Evolutionary conservation across 345 rosid species (phyloP).

Genomic region (Salix caprea): DNA sequence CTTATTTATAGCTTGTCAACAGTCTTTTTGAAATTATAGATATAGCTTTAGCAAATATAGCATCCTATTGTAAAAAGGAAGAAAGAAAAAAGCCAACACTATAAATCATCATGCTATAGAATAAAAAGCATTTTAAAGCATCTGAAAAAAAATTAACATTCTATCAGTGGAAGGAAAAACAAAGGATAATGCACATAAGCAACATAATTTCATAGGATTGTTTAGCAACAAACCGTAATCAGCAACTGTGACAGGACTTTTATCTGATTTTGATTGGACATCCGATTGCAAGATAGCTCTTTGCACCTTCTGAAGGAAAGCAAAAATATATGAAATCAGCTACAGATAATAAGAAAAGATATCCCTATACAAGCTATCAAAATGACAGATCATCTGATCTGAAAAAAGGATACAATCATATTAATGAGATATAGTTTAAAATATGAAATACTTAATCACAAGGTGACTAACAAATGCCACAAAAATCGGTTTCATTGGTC

Average conservation of each 20-base stretch:
- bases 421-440: not conserved
- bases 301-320: slow-evolving; percentile 69
- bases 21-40: not conserved
- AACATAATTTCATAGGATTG: not conserved
- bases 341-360: not conserved
- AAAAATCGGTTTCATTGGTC: not conserved
- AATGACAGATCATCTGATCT: not conserved
- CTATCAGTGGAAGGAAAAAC: not conserved
- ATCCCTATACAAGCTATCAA: not conserved
- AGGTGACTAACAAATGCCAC: not conserved
- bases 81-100: not conserved
- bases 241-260: slow-evolving; percentile 93
- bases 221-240: slow-evolving; percentile 68
- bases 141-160: not conserved
- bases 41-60: not conserved
- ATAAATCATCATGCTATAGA: not conserved
- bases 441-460: not conserved
- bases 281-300: slow-evolving; percentile 76
- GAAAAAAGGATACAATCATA: not conserved
- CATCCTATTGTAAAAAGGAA: not conserved
- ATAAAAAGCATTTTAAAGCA: not conserved
- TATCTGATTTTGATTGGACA: slow-evolving; percentile 83
- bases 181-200: not conserved
- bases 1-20: not conserved
- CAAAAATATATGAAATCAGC: slow-evolving; percentile 11